phyloP scores from a whole-genome alignment of 1,284 basidiomycete species.

The Ustilago bromivora region DNA sequence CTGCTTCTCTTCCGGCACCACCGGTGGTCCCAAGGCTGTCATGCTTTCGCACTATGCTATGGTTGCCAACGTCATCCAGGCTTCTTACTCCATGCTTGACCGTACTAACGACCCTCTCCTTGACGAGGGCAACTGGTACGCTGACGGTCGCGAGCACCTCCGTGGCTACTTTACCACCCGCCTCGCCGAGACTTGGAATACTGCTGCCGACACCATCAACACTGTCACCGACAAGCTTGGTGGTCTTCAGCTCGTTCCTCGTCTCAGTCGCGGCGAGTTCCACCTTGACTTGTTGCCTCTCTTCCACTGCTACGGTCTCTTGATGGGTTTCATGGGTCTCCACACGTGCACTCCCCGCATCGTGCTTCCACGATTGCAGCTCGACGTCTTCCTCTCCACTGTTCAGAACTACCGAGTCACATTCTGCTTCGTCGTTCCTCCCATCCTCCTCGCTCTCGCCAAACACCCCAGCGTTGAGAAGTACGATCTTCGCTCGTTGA shows the following conservation, averaged over 20 bases:
- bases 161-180: slow-evolving; percentile 55
- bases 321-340: slow-evolving; percentile 62
- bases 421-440: slow-evolving; percentile 67
- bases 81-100: slow-evolving; percentile 61
- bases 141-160: slow-evolving; percentile 29
- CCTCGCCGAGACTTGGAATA: slow-evolving; percentile 52
- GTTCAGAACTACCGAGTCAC: slow-evolving; percentile 60
- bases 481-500: slow-evolving; percentile 61
- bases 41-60: slow-evolving; percentile 63
- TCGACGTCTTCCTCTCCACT: slow-evolving; percentile 60
- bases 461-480: slow-evolving; percentile 57
- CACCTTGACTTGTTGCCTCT: slow-evolving; percentile 65
- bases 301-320: slow-evolving; percentile 68
- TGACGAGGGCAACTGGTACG: slow-evolving; percentile 58
- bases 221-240: slow-evolving; percentile 34
- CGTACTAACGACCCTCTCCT: slow-evolving; percentile 60
- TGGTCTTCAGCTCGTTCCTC: slow-evolving; percentile 35
- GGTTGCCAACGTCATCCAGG: slow-evolving; percentile 66
- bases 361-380: slow-evolving; percentile 58
- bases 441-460: slow-evolving; percentile 65
- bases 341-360: slow-evolving; percentile 64
- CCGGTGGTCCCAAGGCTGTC: slow-evolving; percentile 66
- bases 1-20: slow-evolving; percentile 67
- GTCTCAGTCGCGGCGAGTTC: slow-evolving; percentile 55
- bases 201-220: slow-evolving; percentile 36